phyloP scores from a whole-genome alignment of 2,329 filamentous ascomycete species.

The Magnaporthiopsis poae region DNA sequence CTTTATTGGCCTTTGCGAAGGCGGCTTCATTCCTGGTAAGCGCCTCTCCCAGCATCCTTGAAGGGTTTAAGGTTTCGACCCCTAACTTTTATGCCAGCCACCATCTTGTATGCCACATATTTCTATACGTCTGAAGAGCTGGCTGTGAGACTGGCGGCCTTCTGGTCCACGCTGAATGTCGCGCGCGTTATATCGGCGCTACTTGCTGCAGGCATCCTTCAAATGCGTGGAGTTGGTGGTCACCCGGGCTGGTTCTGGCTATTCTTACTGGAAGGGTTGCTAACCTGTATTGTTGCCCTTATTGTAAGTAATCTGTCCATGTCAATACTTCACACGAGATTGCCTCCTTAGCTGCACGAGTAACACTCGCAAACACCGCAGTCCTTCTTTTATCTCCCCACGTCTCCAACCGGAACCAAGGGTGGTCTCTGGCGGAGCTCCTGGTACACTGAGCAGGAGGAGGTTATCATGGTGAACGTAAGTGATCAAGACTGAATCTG shows the following conservation, averaged over 20 bases:
- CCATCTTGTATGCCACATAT: slow-evolving; percentile 58
- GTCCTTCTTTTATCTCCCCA: slow-evolving; percentile 51
- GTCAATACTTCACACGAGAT: not conserved
- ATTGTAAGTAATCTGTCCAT: slow-evolving; percentile 19
- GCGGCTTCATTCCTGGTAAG: slow-evolving; percentile 43
- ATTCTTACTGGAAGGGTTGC: slow-evolving; percentile 29
- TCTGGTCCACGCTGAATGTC: slow-evolving; percentile 49
- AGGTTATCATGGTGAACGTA: slow-evolving; percentile 58
- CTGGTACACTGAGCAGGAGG: slow-evolving; percentile 59
- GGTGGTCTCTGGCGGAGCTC: slow-evolving; percentile 50
- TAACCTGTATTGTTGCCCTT: slow-evolving; percentile 43
- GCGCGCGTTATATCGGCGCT: slow-evolving; percentile 37
- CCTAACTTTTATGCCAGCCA: slow-evolving; percentile 14
- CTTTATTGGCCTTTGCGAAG: slow-evolving; percentile 43
- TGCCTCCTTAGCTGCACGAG: not conserved
- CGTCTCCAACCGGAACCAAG: slow-evolving; percentile 56
- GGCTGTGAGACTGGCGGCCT: slow-evolving; percentile 55
- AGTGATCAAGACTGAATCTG: not conserved
- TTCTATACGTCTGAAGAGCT: slow-evolving; percentile 63
- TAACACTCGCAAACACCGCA: slow-evolving; percentile 8
- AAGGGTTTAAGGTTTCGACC: too few species aligned
- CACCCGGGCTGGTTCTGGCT: slow-evolving; percentile 48
- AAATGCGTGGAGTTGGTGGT: slow-evolving; percentile 38
- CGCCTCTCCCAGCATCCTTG: not conserved
- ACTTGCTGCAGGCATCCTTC: slow-evolving; percentile 34